phyloP scores from a whole-genome alignment of 495 filamentous ascomycete genomes.

The Xylaria cubensis region DNA sequence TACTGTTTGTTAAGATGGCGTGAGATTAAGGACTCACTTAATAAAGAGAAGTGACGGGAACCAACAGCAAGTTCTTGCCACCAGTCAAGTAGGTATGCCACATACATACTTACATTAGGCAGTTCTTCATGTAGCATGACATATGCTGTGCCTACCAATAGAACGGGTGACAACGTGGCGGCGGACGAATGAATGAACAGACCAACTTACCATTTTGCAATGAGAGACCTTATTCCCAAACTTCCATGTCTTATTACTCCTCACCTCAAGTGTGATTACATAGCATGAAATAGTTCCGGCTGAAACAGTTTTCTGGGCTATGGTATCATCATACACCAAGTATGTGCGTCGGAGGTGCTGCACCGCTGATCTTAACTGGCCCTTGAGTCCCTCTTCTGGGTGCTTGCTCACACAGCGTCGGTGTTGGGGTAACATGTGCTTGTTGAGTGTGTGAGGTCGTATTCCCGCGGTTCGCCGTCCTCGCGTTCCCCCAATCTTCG shows the following conservation, averaged over 20 bases:
- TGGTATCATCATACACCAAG: slow-evolving; percentile 16
- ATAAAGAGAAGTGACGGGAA: background rate
- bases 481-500: slow-evolving; percentile 17
- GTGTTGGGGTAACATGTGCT: slow-evolving; percentile 17
- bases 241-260: slow-evolving; percentile 5
- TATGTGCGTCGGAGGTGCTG: slow-evolving; percentile 18
- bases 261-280: background rate
- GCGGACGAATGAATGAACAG: background rate
- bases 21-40: slow-evolving; percentile 1
- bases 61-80: background rate
- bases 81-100: background rate
- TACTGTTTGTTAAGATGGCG: slow-evolving; percentile 11
- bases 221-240: slow-evolving; percentile 12
- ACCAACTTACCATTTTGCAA: background rate
- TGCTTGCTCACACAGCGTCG: slow-evolving; percentile 1
- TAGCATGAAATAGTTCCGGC: slow-evolving; percentile 18
- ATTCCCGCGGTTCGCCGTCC: slow-evolving; percentile 23
- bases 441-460: slow-evolving; percentile 24
- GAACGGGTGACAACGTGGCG: background rate
- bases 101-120: background rate
- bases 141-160: slow-evolving; percentile 4
- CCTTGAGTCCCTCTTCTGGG: background rate
- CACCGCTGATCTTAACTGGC: slow-evolving; percentile 27
- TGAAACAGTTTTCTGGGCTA: slow-evolving; percentile 27
- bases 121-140: background rate